Percentiles rank a stretch among this genome's conserved stretches.
These are phyloP conservation scores for Orbilia javanica DNA, from an alignment of 2,329 filamentous ascomycete species.

Conservation along the genomic window DNA sequence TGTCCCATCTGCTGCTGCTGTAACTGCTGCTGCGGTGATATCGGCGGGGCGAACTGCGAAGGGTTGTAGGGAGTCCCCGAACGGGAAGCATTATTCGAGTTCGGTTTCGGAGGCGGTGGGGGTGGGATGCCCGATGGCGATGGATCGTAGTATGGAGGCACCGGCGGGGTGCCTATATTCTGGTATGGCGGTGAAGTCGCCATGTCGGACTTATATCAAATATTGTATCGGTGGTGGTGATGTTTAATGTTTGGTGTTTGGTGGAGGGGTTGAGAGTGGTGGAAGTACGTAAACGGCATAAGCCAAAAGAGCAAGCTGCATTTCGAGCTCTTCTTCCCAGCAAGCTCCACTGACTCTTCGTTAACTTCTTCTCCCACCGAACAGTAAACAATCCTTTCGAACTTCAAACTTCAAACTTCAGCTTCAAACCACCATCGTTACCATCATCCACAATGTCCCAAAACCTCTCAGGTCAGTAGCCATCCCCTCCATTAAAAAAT, in stretches of 20 bases:
- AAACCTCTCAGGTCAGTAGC: slow-evolving; percentile 49
- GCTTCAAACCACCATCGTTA: slow-evolving; percentile 3
- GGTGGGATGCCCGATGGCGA: slow-evolving; percentile 69
- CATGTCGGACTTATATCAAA: slow-evolving; percentile 9
- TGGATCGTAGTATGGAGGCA: slow-evolving; percentile 59
- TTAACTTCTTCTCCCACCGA: too few relatives aligned
- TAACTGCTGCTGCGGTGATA: slow-evolving; percentile 64
- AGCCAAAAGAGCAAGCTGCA: slow-evolving; percentile 18
- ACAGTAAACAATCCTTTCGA: slow-evolving; percentile 18
- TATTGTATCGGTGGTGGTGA: slow-evolving; percentile 17
- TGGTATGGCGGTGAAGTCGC: slow-evolving; percentile 44
- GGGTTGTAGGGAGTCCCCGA: slow-evolving; percentile 72
- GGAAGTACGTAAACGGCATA: neutral
- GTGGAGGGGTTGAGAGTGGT: neutral
- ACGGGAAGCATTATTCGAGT: slow-evolving; percentile 74
- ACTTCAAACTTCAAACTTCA: neutral
- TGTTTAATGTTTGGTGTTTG: neutral
- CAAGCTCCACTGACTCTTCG: neutral
- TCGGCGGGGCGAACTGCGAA: slow-evolving; percentile 67
- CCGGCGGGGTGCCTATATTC: slow-evolving; percentile 19
- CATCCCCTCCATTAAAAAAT: too few relatives aligned
- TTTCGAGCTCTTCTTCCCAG: neutral
- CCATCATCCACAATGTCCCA: slow-evolving; percentile 43
- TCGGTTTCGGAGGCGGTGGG: slow-evolving; percentile 78
- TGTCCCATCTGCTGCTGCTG: slow-evolving; percentile 37